These are phyloP conservation scores for Beauveria brongniartii DNA, from an alignment of 2,329 filamentous ascomycete species.

Conservation along the genomic window DNA sequence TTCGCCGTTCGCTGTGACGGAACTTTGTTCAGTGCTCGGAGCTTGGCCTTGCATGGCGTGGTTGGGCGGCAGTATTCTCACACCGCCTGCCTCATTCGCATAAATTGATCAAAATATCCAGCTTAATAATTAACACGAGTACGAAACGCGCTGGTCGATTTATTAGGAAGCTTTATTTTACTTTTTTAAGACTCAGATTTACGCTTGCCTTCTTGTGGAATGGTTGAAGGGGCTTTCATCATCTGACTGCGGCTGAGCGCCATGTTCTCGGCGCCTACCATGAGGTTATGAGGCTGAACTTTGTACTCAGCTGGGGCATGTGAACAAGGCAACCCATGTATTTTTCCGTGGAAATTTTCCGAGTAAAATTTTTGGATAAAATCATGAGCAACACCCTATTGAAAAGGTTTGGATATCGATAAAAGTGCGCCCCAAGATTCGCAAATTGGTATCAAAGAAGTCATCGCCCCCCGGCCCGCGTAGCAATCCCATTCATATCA, in stretches of 20 bases:
- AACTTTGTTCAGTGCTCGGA: background rate
- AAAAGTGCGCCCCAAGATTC: background rate
- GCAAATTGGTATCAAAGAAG: constrained; percentile 8
- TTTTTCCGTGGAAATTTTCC: too few species aligned
- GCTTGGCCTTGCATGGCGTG: background rate
- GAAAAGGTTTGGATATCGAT: background rate
- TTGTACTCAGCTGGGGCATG: background rate
- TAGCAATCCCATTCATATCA: background rate
- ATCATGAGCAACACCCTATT: background rate
- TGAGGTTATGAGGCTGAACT: background rate
- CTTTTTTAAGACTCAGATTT: background rate
- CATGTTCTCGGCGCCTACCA: constrained; percentile 1
- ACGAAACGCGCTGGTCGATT: background rate
- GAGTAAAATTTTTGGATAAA: background rate
- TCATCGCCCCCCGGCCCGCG: background rate
- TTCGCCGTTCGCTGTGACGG: background rate
- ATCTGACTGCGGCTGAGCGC: constrained; percentile 2
- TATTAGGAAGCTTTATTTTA: background rate
- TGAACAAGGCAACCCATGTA: too few species aligned
- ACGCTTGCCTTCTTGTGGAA: background rate
- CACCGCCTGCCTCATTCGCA: constrained; percentile 8
- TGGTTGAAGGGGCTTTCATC: background rate
- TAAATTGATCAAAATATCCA: too few species aligned
- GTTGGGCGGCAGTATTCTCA: constrained; percentile 6
- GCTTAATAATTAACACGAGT: background rate